Evolutionary conservation across 257 asterid species (phyloP).

Genomic region (Fraxinus anomala): DNA sequence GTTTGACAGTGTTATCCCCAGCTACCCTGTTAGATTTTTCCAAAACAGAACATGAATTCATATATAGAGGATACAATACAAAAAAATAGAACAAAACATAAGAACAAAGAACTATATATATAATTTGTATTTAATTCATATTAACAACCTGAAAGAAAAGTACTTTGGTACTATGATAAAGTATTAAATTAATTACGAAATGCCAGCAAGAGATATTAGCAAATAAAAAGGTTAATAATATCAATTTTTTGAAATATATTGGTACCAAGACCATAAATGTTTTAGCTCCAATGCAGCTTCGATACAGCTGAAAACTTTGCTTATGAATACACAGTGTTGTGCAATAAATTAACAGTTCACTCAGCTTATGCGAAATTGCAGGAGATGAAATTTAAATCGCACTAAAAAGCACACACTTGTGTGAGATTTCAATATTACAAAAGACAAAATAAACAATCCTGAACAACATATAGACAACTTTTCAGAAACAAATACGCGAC

Average conservation of each 20-base stretch:
- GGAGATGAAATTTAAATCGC: constrained; percentile 4
- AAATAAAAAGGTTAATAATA: background rate
- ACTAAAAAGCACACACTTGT: background rate
- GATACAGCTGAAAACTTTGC: background rate
- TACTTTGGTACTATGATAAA: background rate
- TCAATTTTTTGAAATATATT: constrained; percentile 9
- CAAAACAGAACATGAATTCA: constrained; percentile 19
- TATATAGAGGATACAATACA: constrained; percentile 1
- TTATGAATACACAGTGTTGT: background rate
- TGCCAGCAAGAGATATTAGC: background rate
- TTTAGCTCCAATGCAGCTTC: constrained; percentile 5
- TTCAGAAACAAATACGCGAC: background rate
- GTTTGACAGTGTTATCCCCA: constrained; percentile 51
- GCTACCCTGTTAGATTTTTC: constrained; percentile 44
- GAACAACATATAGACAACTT: constrained; percentile 9
- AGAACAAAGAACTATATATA: constrained; percentile 13
- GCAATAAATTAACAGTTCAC: background rate
- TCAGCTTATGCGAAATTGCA: background rate
- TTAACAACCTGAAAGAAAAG: background rate
- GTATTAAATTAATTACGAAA: background rate
- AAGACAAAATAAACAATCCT: background rate
- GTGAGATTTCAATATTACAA: background rate
- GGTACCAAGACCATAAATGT: background rate
- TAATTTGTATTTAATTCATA: background rate
- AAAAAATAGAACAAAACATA: background rate